These are phyloP conservation scores for Schizophyllum commune DNA, from an alignment of 1,284 basidiomycete species.

Conservation along the genomic window DNA sequence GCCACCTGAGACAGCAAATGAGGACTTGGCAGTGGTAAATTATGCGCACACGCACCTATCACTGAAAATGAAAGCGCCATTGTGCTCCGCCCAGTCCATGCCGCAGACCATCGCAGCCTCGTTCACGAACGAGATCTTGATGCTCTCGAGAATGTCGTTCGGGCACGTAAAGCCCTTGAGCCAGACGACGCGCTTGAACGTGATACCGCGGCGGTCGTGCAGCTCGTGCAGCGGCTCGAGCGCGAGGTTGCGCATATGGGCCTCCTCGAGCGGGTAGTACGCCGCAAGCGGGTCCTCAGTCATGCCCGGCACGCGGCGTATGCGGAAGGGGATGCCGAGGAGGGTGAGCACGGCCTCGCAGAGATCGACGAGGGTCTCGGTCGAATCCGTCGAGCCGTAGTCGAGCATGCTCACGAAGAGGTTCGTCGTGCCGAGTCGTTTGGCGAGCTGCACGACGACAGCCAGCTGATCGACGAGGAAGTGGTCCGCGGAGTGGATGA, in stretches of 20 bases:
- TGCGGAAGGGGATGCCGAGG: constrained; percentile 85
- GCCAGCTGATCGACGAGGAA: constrained; percentile 95
- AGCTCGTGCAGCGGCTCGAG: constrained; percentile 88
- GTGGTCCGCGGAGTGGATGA: constrained; percentile 94
- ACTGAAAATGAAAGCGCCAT: constrained; percentile 94
- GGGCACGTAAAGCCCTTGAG: constrained; percentile 96
- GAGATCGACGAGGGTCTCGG: constrained; percentile 84
- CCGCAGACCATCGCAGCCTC: constrained; percentile 95
- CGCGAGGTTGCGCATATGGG: constrained; percentile 84
- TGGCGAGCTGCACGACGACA: constrained; percentile 89
- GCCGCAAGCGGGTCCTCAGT: constrained; percentile 77
- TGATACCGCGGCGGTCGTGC: constrained; percentile 64
- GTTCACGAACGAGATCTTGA: constrained; percentile 82
- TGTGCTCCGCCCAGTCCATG: constrained; percentile 98
- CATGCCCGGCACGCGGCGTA: constrained; percentile 82
- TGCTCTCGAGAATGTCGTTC: constrained; percentile 90
- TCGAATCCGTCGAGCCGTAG: constrained; percentile 88
- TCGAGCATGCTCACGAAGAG: constrained; percentile 96
- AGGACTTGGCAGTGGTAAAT: no score
- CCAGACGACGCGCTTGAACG: constrained; percentile 89
- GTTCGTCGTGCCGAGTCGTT: constrained; percentile 78
- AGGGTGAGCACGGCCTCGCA: constrained; percentile 89
- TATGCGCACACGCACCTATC: constrained; percentile 34
- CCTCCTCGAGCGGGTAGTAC: constrained; percentile 92
- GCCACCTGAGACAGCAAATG: constrained; percentile 53